phyloP scores from a whole-genome alignment of 2,329 filamentous ascomycete species.

The Diaporthe humulicola region DNA sequence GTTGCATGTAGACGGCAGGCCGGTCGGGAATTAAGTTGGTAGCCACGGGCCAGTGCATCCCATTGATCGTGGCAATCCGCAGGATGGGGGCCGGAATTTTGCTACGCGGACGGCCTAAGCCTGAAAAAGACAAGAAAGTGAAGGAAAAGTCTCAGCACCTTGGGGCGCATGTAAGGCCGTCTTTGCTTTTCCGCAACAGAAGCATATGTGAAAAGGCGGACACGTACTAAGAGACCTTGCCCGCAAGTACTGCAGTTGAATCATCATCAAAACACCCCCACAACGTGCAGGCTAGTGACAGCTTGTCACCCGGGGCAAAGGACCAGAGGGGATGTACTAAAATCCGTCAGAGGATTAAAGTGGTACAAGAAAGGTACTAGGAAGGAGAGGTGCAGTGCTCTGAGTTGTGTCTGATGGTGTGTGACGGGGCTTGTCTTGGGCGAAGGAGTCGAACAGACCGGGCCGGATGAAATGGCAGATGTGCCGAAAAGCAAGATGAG shows the following conservation, averaged over 20 bases:
- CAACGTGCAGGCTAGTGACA: conserved; percentile 33
- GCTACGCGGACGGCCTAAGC: conserved; percentile 32
- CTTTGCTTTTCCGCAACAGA: conserved; percentile 30
- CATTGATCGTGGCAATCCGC: conserved; percentile 17
- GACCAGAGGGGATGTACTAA: conserved; percentile 14
- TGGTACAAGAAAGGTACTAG: conserved; percentile 27
- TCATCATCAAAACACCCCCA: conserved; percentile 26
- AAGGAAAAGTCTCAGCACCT: background rate
- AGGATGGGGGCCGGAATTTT: conserved; percentile 39
- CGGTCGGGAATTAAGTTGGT: conserved; percentile 36
- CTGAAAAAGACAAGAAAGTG: conserved; percentile 30
- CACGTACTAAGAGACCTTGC: conserved; percentile 15
- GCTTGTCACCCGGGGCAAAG: conserved; percentile 19
- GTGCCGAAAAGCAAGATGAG: conserved; percentile 33
- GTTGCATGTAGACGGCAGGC: conserved; percentile 39
- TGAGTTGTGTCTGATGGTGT: conserved; percentile 16
- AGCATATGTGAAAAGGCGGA: conserved; percentile 8
- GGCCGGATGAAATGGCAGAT: conserved; percentile 31
- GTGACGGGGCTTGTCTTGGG: conserved; percentile 20
- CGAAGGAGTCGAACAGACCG: conserved; percentile 15
- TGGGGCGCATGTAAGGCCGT: background rate
- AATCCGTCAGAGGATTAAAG: background rate
- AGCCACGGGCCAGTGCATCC: conserved; percentile 38
- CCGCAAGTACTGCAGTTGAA: conserved; percentile 15
- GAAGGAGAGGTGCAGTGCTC: conserved; percentile 21